Percentiles rank a stretch among this genome's conserved stretches.
These are phyloP conservation scores for Cicer cuneatum DNA, from an alignment of 306 rosid genomes.

Conservation along the genomic window DNA sequence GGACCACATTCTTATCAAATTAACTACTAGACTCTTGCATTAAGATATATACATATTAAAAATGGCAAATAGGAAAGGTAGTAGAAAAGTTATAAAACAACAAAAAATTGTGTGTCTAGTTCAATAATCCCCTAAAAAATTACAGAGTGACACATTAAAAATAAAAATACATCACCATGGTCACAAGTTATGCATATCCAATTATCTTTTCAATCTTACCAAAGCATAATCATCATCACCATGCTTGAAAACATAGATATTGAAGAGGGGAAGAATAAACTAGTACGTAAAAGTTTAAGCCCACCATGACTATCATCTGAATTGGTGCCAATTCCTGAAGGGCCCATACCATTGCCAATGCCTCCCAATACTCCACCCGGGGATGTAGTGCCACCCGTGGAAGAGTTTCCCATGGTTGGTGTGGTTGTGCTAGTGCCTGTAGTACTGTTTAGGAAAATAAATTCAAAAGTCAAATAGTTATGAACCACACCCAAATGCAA, in stretches of 20 bases:
- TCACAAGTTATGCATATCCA: not conserved
- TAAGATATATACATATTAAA: too few species aligned
- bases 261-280: slow-evolving; percentile 35
- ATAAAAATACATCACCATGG: slow-evolving; percentile 12
- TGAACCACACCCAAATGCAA: too few species aligned
- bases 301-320: slow-evolving; percentile 61
- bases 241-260: slow-evolving; percentile 49
- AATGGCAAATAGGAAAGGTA: not conserved
- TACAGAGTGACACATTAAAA: slow-evolving; percentile 46
- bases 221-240: slow-evolving; percentile 56
- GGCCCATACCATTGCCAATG: slow-evolving; percentile 61
- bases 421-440: slow-evolving; percentile 34
- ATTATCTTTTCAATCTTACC: slow-evolving; percentile 49
- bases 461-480: too few species aligned
- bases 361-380: slow-evolving; percentile 66
- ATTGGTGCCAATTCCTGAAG: slow-evolving; percentile 63
- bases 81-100: not conserved
- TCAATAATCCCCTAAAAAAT: slow-evolving; percentile 43
- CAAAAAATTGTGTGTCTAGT: slow-evolving; percentile 40
- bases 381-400: slow-evolving; percentile 2
- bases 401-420: slow-evolving; percentile 2
- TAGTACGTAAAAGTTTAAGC: slow-evolving; percentile 23
- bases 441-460: too few species aligned
- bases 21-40: too few species aligned
- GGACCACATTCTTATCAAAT: too few species aligned